phyloP scores from a whole-genome alignment of 257 asterid genomes.

The Oldenlandia corymbosa region DNA sequence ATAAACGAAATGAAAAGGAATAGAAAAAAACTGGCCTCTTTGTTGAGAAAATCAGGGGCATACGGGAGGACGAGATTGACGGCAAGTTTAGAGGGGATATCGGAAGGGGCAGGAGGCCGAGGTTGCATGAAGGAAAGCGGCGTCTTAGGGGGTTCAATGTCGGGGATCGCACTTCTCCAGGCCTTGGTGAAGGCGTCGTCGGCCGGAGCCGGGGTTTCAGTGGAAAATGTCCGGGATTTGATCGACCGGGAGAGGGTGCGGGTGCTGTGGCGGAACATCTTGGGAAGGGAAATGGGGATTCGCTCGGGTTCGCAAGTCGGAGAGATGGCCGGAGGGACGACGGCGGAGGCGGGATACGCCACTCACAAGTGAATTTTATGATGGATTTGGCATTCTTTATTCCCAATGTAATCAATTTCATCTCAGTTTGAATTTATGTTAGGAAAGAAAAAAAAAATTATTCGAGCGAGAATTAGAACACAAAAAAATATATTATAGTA shows the following conservation, averaged over 20 bases:
- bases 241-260: constrained; percentile 27
- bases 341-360: not conserved
- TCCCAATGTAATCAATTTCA: too few species aligned
- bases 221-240: constrained; percentile 30
- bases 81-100: constrained; percentile 39
- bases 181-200: constrained; percentile 42
- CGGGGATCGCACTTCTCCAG: constrained; percentile 43
- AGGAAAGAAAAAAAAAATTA: too few species aligned
- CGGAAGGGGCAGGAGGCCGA: constrained; percentile 35
- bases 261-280: constrained; percentile 37
- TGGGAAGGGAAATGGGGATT: constrained; percentile 9
- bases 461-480: too few species aligned
- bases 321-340: not conserved
- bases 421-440: too few species aligned
- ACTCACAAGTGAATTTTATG: too few species aligned
- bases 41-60: constrained; percentile 32
- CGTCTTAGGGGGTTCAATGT: constrained; percentile 48
- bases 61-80: constrained; percentile 40
- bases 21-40: constrained; percentile 46
- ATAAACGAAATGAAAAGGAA: not conserved
- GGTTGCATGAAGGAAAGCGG: constrained; percentile 47
- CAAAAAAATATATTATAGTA: too few species aligned
- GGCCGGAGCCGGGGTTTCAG: constrained; percentile 16
- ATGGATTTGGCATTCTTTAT: too few species aligned
- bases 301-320: constrained; percentile 41